phyloP scores from a whole-genome alignment of 2,329 filamentous ascomycete species.

The Sporothrix dimorphospora region DNA sequence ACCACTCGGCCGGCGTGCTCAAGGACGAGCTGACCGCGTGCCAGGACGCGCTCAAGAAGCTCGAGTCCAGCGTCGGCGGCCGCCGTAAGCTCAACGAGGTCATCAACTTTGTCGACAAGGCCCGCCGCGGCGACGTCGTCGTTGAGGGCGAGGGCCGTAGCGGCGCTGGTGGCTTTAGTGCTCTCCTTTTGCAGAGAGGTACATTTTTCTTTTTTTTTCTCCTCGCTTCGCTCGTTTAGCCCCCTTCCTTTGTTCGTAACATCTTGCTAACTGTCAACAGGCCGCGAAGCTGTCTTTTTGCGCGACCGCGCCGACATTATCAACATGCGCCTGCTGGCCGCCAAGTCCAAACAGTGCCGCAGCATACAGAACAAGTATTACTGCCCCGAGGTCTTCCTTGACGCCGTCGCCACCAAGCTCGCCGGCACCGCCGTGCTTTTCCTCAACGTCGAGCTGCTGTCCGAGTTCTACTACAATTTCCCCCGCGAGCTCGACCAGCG shows the following conservation, averaged over 20 bases:
- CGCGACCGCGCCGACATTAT: slow-evolving; percentile 88
- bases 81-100: slow-evolving; percentile 87
- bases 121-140: slow-evolving; percentile 80
- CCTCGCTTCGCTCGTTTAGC: slow-evolving; percentile 5
- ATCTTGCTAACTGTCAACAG: slow-evolving; percentile 52
- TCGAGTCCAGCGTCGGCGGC: slow-evolving; percentile 79
- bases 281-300: slow-evolving; percentile 90
- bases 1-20: slow-evolving; percentile 78
- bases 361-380: slow-evolving; percentile 88
- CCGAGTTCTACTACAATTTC: slow-evolving; percentile 98
- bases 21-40: slow-evolving; percentile 86
- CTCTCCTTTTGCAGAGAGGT: slow-evolving; percentile 83
- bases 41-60: slow-evolving; percentile 72
- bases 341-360: slow-evolving; percentile 89
- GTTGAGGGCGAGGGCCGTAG: slow-evolving; percentile 81
- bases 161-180: slow-evolving; percentile 91
- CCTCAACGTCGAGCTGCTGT: slow-evolving; percentile 93
- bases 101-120: slow-evolving; percentile 86
- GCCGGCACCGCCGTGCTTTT: slow-evolving; percentile 95
- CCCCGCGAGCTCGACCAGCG: slow-evolving; percentile 87
- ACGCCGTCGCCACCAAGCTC: slow-evolving; percentile 92
- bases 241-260: background rate
- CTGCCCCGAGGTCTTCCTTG: slow-evolving; percentile 97
- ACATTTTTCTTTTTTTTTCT: slow-evolving; percentile 39
- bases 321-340: slow-evolving; percentile 83